phyloP scores from a whole-genome alignment of 2,329 filamentous ascomycete species.

The Sporothrix globosa region DNA sequence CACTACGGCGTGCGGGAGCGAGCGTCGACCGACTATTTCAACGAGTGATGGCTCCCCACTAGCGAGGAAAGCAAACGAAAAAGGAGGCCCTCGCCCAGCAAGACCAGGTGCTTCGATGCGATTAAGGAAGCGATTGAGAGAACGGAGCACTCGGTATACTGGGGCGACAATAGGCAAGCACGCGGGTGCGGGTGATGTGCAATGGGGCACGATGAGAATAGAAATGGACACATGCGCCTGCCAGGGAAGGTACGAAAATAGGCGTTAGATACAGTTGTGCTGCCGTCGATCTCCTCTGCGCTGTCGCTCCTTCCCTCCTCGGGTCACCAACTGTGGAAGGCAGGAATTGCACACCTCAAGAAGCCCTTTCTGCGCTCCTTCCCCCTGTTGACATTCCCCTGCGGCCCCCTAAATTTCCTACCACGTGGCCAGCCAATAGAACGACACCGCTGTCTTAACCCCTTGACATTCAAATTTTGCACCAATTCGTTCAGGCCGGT shows the following conservation, averaged over 20 bases:
- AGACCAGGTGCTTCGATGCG: background rate
- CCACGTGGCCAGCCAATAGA: conserved; percentile 20
- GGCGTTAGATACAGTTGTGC: background rate
- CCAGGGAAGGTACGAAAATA: conserved; percentile 5
- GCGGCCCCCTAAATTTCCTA: conserved; percentile 5
- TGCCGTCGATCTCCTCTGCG: conserved; percentile 1
- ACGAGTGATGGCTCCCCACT: background rate
- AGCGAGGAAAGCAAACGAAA: conserved; percentile 22
- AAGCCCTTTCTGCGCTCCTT: background rate
- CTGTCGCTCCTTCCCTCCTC: conserved; percentile 7
- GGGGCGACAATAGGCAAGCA: conserved; percentile 8
- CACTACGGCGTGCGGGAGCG: no score
- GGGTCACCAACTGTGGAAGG: background rate
- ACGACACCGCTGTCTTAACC: conserved; percentile 13
- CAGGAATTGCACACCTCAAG: background rate
- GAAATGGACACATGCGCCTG: background rate
- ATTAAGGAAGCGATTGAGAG: background rate
- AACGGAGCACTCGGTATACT: background rate
- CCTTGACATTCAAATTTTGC: background rate
- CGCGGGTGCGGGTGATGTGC: background rate
- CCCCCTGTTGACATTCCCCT: conserved; percentile 10
- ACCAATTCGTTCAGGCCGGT: background rate
- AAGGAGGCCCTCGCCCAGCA: conserved; percentile 17
- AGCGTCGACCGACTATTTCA: no score
- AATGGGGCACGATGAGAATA: background rate